Evolutionary conservation across 768 basidiomycete species (phyloP), one percentile per base, ranked within the genome.

Genomic region (Termitomyces sp.): DNA sequence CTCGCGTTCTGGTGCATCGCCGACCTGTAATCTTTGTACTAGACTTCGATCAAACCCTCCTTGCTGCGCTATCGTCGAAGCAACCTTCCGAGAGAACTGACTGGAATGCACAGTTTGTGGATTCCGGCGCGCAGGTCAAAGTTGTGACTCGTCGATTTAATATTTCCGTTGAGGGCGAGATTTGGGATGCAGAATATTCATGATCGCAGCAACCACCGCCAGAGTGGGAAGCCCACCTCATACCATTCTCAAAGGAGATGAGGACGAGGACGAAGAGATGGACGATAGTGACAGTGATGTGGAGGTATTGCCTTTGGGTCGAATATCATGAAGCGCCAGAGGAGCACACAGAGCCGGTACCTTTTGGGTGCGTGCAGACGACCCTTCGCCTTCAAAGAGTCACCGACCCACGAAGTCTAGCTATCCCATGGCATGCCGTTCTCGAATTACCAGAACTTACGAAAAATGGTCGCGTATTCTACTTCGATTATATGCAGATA

Each of bases 301-400:
- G 49, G 53, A 56, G 15, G 53, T 10, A 14, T 46, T 49, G 32
- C 36, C 46, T 51, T 42, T 17, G 25, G 60, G 60, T 55, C 15
- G 47, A 56, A 56, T 56, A 56, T 32, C 54, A 56, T 31, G 60
- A 60, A 47, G 60, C 53, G 9, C 60, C 60, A 29, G 60, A 60
- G 53, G 60, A 48, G 51, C 37, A 42, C 20, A 51, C 51, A 54
- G 42, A 52, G 5, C 50, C 50, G 29, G 43, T 45, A 31, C 47
- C 38, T 17, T 60, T 36, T 52, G 47, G 51, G 34, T 59, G 5
- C 32, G 43, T 43, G 45, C 43, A 59, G 45, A 43, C 34, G 48
- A 50, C 31, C 57, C 45, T 34, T 43, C 46, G 14, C 10, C 34
- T 36, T 12, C 40, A 31, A 25, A 15, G 34, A 52, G 32, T 49